Conservation (phyloP, 116 monocot genomes). For the Cymodocea nodosa region DNA sequence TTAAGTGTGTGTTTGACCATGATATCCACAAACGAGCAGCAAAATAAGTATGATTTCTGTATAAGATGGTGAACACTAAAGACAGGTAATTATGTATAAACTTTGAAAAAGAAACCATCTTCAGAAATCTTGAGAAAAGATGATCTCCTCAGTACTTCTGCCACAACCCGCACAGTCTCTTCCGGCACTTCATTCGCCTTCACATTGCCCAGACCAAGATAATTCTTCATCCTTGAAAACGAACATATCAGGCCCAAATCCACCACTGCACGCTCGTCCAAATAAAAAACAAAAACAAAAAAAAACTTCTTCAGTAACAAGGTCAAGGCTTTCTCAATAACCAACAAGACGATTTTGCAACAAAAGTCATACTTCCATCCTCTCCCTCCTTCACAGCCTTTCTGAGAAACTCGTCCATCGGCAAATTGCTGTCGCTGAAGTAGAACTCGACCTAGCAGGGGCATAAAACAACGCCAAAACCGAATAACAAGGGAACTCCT, state of each 20-base stretch:
- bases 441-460: conserved; percentile 68
- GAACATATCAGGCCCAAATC: conserved; percentile 71
- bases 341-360: not conserved
- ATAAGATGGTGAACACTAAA: too few relatives aligned
- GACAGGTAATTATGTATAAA: not conserved
- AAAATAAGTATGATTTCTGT: not conserved
- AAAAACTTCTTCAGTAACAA: too few relatives aligned
- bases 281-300: too few relatives aligned
- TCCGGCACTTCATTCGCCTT: conserved; percentile 54
- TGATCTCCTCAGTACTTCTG: conserved; percentile 48
- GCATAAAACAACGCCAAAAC: not conserved
- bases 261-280: conserved; percentile 40
- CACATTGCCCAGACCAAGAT: conserved; percentile 36
- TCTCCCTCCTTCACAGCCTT: conserved; percentile 36
- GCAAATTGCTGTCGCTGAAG: conserved; percentile 86
- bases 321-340: too few relatives aligned
- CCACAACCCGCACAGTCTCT: conserved; percentile 39
- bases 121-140: conserved; percentile 56
- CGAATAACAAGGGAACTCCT: not conserved
- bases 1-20: too few relatives aligned
- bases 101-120: conserved; percentile 29
- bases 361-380: conserved; percentile 44
- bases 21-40: not conserved
- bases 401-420: conserved; percentile 52
- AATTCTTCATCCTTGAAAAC: conserved; percentile 50